Evolutionary conservation across 371 early-diverging fungal genomes (phyloP), one percentile per base, ranked within the genome.

Genomic region (Apophysomyces trapeziformis): DNA sequence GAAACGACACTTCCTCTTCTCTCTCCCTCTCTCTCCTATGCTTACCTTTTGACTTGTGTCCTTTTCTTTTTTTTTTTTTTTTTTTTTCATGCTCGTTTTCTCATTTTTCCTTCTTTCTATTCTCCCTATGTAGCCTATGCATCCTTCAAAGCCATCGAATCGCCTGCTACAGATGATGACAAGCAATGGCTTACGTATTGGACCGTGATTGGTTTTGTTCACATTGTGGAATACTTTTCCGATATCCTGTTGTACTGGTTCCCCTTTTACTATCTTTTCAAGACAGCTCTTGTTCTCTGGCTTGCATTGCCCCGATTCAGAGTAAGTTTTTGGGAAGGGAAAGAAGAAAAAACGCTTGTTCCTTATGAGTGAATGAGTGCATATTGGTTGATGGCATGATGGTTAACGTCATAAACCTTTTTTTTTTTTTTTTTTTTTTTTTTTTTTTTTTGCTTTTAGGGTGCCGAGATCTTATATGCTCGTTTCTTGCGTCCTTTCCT

Each of bases 241-340:
- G 94, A 94, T 63, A 61, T 89, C 61, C 61, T 96, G 13, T 79
- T 93, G 60, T 91, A 90, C 83, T 96, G 96, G 96, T 76, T 95
- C 74, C 95, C 96, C 58, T 93, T 97, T 81, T 98, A 96, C 85
- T 96, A 92, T 78, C 74, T 90, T 65, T 84, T 95, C 87, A 98
- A 98, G 88, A 90, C 95, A 16, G 73, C 85, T 12, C 79, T 95
- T 64, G 79, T 96, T 68, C 75, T 96, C 58, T 98, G 91, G 89
- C 87, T 96, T 43, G 77, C 89, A 73, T 69, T 92, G 63, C 96
- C 96, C 66, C 85, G 87, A 68, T 90, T 90, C 73, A 72, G 85
- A 69, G 92, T 91, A 85, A 74, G 86, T 73, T n/a, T 12, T 57
- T 21, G 13, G 32, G 32, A 26, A 26, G 32, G 32, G 32, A 26